Evolutionary conservation across 2,329 filamentous ascomycete species (phyloP), one percentile per base, ranked within the genome.

Genomic region (Cytospora chrysosperma): DNA sequence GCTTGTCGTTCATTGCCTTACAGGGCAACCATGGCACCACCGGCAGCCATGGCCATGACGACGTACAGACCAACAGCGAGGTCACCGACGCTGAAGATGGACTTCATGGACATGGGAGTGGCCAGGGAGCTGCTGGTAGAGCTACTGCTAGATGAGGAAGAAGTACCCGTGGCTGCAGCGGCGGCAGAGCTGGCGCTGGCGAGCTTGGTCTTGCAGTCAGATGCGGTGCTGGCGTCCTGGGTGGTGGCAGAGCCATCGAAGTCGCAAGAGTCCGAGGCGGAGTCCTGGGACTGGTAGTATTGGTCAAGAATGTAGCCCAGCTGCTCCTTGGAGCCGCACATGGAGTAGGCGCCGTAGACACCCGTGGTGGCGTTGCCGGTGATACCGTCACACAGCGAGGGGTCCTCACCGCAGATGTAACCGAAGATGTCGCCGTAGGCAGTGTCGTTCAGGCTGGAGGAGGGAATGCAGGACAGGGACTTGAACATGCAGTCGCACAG

Each of bases 401-500:
- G 73, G 64, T 81, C 74, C 52, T 77, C 15, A 62, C 86, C 88
- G 77, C 91, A 95, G 76, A 94, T 85, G 75, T 79, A 87, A 74
- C 81, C 82, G 77, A 98, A 98, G 69, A 95, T 84, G 19, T 83
- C 78, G 56, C 84, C 85, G 71, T 86, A 89, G 62, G 86, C 78
- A 60, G 87, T 81, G 56, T 79, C 74, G 67, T 83, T 78, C 27
- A 92, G 78, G 70, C 77, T 76, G 54, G 81, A 76, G 53, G 84
- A 80, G 65, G 92, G 86, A 30, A 84, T 83, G 79, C 95, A 99
- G 64, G 80, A 79, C 63, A 96, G 80, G 52, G 86, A 87, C 68
- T 85, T 80, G 75, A 85, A 84, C 91, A 97, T 97, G 85, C 95
- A 99, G 63, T 82, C 76, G 84, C 95, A 99, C 54, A 96, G 87